These are phyloP conservation scores for Marasmius oreades DNA, from an alignment of 1,284 basidiomycete genomes.

Conservation along the genomic window DNA sequence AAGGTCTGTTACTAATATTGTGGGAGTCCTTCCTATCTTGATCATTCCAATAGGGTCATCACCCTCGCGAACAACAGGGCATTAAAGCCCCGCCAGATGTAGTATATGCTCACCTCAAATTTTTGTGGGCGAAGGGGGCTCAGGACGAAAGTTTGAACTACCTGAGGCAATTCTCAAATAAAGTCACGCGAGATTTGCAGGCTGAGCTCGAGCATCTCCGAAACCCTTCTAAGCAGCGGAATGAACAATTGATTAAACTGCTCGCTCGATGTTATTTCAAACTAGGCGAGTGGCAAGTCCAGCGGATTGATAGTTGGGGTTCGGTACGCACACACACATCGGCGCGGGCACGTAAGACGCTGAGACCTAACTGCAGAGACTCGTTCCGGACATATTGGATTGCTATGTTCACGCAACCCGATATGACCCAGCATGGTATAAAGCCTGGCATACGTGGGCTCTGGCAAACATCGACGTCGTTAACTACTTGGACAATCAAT, in stretches of 20 bases:
- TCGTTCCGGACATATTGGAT: slow-evolving; percentile 78
- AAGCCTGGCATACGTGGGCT: slow-evolving; percentile 91
- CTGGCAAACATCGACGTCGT: slow-evolving; percentile 89
- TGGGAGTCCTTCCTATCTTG: slow-evolving; percentile 1
- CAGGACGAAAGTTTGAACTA: slow-evolving; percentile 81
- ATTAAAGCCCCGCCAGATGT: slow-evolving; percentile 91
- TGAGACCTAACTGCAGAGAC: slow-evolving; percentile 40
- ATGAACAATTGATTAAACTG: slow-evolving; percentile 78
- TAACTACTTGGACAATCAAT: slow-evolving; percentile 71
- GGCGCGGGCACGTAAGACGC: too few relatives aligned
- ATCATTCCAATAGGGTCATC: slow-evolving; percentile 27
- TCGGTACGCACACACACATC: slow-evolving; percentile 51
- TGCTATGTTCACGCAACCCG: slow-evolving; percentile 74
- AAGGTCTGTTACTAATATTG: slow-evolving; percentile 17
- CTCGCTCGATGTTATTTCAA: slow-evolving; percentile 98
- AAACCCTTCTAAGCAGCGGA: slow-evolving; percentile 57
- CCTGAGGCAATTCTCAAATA: slow-evolving; percentile 82
- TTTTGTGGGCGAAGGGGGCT: slow-evolving; percentile 90
- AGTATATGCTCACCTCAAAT: slow-evolving; percentile 96
- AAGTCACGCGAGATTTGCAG: slow-evolving; percentile 75
- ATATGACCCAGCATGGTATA: slow-evolving; percentile 61
- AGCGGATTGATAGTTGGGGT: slow-evolving; percentile 78
- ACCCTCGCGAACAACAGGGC: slow-evolving; percentile 48
- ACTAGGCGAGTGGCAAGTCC: slow-evolving; percentile 92
- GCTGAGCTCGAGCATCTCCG: slow-evolving; percentile 48